Base-by-base conservation (phyloP, 371 early-diverging fungal genomes). In the Apophysomyces elegans region DNA sequence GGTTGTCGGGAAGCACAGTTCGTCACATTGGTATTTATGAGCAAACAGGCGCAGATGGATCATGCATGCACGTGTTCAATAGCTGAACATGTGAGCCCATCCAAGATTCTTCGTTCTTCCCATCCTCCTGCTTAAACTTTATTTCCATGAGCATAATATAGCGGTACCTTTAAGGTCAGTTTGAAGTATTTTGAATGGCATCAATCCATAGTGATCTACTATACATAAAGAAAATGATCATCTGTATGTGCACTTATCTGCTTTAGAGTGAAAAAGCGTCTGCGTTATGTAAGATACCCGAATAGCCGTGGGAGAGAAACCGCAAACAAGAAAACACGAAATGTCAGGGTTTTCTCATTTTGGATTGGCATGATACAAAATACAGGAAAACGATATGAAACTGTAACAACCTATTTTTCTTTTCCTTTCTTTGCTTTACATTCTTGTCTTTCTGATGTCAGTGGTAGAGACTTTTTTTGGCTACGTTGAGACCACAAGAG, bases 401-500 rank as follows among this genome's bases (percentile, higher is more conserved):
- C 21, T 50, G 54, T 50, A 50, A 50, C 54, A 50, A 50, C 54
- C 36, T 36, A 56, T 56, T 56, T 56, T 21, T 44, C 41, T 26
- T 54, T 54, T 21, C 41, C 35, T 56, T 56, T 39, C 35, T 39
- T 26, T 36, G 46, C 46, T 36, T 14, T 59, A 9, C 12, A 18
- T 36, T 18, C 37, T 44, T 13, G 43, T 37, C 32, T 21, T 46
- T 13, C 41, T 35, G 4, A 63, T 63, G 61, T 62, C 63, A n/a
- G 65, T 66, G 26, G 57, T 64, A 35, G 71, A 69, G 58, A 73
- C 68, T n/a, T 85, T 75, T 63, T 70, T 70, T 66, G 87, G 86
- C n/a, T 79, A 76, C 50, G 73, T 91, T 26, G 73, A 76, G 46
- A 82, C 79, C 7, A 86, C 91, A 2, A 67, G 77, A 43, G 92